A percentile compares a stretch with the other conserved stretches of the same genome.
phyloP scores from a whole-genome alignment of 108 stramenopile genomes.

The Schizochytrium sp. region DNA sequence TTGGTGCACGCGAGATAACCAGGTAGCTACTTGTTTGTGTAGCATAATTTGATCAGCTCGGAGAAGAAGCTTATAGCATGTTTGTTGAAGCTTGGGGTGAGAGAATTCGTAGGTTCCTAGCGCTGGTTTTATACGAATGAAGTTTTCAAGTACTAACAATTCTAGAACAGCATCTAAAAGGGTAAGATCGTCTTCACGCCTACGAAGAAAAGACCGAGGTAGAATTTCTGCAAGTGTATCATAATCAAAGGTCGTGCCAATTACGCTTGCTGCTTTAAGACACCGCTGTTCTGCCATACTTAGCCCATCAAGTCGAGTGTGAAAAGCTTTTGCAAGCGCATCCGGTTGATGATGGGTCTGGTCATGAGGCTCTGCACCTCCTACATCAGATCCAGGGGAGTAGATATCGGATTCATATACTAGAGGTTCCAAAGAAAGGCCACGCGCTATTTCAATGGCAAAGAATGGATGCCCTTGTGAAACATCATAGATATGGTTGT shows the following conservation, averaged over 20 bases:
- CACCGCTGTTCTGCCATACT: conserved; percentile 46
- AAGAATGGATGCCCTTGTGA: conserved; percentile 42
- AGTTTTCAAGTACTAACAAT: background rate
- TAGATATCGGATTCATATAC: background rate
- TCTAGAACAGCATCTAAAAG: background rate
- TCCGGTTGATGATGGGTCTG: background rate
- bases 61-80: conserved; percentile 9
- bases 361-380: too few species aligned
- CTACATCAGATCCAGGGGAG: too few species aligned
- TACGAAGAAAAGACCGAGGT: conserved; percentile 17
- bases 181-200: background rate
- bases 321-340: conserved; percentile 14
- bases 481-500: background rate
- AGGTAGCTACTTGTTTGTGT: conserved; percentile 55
- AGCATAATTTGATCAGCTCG: conserved; percentile 19
- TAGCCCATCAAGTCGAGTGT: background rate
- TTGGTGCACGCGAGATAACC: conserved; percentile 21
- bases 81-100: conserved; percentile 39
- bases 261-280: conserved; percentile 42
- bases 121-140: background rate
- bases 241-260: conserved; percentile 35
- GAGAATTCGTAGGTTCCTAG: background rate
- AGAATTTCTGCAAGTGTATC: conserved; percentile 35
- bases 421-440: background rate
- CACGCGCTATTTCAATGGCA: conserved; percentile 44